phyloP scores from a whole-genome alignment of 2,329 filamentous ascomycete species.

The Colletotrichum sp. region DNA sequence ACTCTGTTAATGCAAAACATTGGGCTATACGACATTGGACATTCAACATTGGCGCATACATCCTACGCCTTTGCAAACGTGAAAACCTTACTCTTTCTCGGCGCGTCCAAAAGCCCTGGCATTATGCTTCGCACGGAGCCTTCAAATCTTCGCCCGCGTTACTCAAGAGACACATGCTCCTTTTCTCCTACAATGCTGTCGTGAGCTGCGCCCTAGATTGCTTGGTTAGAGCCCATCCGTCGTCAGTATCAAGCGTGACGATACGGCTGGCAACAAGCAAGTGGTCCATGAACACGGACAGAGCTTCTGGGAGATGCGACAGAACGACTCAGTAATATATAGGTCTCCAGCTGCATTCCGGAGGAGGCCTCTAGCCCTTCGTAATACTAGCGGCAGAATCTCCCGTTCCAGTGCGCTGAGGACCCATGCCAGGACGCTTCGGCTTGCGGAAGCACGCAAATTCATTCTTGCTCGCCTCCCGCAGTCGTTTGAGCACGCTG shows the following conservation, averaged over 20 bases:
- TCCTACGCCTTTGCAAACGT: not conserved
- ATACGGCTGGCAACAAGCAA: not conserved
- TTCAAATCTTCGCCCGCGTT: not conserved
- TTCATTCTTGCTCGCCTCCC: slow-evolving; percentile 82
- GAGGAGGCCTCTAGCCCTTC: slow-evolving; percentile 19
- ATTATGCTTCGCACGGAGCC: not conserved
- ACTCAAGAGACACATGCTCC: not conserved
- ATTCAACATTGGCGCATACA: not conserved
- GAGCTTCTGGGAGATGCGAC: not conserved
- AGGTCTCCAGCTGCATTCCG: slow-evolving; percentile 7
- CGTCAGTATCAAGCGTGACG: not conserved
- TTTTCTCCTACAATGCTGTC: not conserved
- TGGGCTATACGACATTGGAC: not conserved
- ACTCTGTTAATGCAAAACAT: slow-evolving; percentile 7
- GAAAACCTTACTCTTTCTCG: not conserved
- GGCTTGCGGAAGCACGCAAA: slow-evolving; percentile 84
- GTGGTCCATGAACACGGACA: not conserved
- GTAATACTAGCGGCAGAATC: slow-evolving; percentile 30
- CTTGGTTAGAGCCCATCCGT: not conserved
- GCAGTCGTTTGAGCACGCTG: slow-evolving; percentile 80
- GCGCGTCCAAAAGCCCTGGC: not conserved
- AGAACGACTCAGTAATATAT: not conserved
- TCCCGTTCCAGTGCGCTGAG: slow-evolving; percentile 36
- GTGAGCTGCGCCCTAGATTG: not conserved
- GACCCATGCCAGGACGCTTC: slow-evolving; percentile 46